A percentile compares a stretch with the other conserved stretches of the same genome.
These are phyloP conservation scores for Podila minutissima DNA, from an alignment of 192 early-diverging fungal genomes.

Conservation along the genomic window DNA sequence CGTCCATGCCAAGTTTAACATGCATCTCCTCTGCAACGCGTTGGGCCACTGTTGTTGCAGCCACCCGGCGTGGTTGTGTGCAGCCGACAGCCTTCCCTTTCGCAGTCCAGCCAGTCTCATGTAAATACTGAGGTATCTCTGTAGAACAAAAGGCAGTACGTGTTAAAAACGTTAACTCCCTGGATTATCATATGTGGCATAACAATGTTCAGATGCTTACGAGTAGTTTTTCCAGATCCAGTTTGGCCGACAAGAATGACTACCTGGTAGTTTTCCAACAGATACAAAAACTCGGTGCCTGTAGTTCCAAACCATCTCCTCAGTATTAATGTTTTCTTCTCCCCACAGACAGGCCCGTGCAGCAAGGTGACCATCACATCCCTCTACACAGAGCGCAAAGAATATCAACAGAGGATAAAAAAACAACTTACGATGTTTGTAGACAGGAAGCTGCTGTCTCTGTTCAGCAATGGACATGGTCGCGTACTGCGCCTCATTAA, in stretches of 20 bases:
- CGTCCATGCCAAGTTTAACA: conserved; percentile 69
- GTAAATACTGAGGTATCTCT: conserved; percentile 85
- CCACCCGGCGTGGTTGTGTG: conserved; percentile 80
- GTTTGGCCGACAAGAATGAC: conserved; percentile 81
- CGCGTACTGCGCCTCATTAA: conserved; percentile 62
- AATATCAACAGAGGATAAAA: neutral
- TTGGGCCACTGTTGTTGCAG: conserved; percentile 76
- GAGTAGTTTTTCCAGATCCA: conserved; percentile 86
- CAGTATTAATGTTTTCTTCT: too few relatives aligned
- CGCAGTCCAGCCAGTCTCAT: conserved; percentile 78
- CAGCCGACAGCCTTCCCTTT: conserved; percentile 73
- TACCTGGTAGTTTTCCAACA: conserved; percentile 74
- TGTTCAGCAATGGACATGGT: conserved; percentile 79
- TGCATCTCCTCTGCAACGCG: conserved; percentile 83
- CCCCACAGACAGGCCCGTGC: neutral
- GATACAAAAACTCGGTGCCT: conserved; percentile 70
- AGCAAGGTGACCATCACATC: too few relatives aligned
- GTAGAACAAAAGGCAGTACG: neutral
- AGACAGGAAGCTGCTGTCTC: conserved; percentile 88
- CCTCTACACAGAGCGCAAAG: neutral
- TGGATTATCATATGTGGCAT: neutral
- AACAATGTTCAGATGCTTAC: conserved; percentile 51
- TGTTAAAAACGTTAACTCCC: neutral
- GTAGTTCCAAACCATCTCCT: neutral
- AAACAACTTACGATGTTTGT: conserved; percentile 72